These are phyloP conservation scores for Phanerochaete carnosa DNA, from an alignment of 768 basidiomycete species.

Conservation along the genomic window DNA sequence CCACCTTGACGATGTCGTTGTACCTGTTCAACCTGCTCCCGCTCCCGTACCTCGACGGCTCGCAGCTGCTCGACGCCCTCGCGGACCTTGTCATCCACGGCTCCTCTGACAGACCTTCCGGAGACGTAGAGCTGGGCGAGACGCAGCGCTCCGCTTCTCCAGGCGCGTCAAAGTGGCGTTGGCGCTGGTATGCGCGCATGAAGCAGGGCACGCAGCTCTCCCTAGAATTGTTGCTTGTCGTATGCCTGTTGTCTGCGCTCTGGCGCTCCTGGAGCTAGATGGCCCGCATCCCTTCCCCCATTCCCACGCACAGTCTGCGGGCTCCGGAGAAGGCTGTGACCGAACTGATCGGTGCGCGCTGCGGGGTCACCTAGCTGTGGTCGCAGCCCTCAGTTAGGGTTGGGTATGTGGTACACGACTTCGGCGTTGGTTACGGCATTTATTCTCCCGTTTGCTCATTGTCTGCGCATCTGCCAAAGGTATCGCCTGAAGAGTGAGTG, in stretches of 20 bases:
- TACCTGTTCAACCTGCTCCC: conserved; percentile 84
- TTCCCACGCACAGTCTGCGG: background rate
- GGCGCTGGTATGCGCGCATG: background rate
- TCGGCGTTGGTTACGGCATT: too few relatives aligned
- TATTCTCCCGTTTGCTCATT: background rate
- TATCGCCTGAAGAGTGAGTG: too few relatives aligned
- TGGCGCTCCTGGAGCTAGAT: background rate
- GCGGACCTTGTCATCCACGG: conserved; percentile 12
- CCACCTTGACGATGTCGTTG: conserved; percentile 69
- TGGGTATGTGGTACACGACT: too few relatives aligned
- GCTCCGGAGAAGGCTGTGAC: background rate
- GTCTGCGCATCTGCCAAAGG: background rate
- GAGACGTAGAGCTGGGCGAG: background rate
- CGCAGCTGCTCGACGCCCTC: conserved; percentile 44
- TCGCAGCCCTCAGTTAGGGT: background rate
- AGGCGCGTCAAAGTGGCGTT: too few relatives aligned
- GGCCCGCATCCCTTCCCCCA: background rate
- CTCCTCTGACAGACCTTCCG: background rate
- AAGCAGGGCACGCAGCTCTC: background rate
- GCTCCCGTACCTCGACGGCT: conserved; percentile 67
- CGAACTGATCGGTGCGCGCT: background rate
- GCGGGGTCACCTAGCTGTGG: background rate
- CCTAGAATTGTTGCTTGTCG: background rate
- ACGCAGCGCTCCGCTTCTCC: background rate
- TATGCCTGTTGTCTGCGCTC: background rate